phyloP scores from a whole-genome alignment of 164 flowering plant genomes.

The Macadamia tetraphylla region DNA sequence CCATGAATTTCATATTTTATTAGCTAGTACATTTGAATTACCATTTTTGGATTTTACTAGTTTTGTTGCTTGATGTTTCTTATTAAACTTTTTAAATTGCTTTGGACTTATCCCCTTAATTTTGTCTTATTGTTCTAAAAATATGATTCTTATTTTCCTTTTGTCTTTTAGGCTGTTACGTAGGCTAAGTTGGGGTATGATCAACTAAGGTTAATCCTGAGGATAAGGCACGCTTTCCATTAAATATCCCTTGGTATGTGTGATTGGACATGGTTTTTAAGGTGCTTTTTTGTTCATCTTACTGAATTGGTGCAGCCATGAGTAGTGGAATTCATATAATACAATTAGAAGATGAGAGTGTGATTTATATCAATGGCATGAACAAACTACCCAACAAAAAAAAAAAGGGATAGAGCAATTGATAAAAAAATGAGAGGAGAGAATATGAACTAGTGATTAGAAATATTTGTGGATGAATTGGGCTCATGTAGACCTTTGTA shows the following conservation, averaged over 20 bases:
- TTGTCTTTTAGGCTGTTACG: conserved; percentile 76
- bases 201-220: conserved; percentile 97
- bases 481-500: too few species aligned
- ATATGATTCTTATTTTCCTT: conserved; percentile 2
- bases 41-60: not conserved
- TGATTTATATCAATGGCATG: too few species aligned
- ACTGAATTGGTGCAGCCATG: not conserved
- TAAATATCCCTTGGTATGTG: conserved; percentile 84
- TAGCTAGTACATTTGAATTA: not conserved
- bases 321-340: not conserved
- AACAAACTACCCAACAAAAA: too few species aligned
- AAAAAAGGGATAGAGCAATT: too few species aligned
- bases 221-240: conserved; percentile 97
- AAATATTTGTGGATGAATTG: too few species aligned
- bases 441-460: too few species aligned
- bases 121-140: too few species aligned
- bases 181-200: conserved; percentile 97
- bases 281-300: not conserved
- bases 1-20: too few species aligned
- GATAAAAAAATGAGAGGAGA: too few species aligned
- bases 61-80: not conserved
- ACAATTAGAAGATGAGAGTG: too few species aligned
- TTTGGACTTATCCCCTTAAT: too few species aligned
- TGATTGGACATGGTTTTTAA: not conserved
- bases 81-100: not conserved